Base-by-base conservation (phyloP, 306 rosid species). In the Rosa rugosa region DNA sequence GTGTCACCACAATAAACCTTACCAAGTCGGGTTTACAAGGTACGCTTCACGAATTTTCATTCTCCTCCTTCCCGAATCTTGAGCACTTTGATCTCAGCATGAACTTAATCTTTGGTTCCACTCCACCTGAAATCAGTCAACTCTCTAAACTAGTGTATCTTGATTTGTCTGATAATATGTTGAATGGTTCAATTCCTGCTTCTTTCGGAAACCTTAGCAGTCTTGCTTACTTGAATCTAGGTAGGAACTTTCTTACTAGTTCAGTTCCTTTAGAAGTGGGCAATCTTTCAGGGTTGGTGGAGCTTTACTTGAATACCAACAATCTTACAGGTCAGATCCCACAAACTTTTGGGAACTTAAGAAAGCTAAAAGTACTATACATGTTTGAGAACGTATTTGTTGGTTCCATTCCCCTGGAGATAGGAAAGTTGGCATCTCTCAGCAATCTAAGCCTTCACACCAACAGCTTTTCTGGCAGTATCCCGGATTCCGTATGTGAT, bases 11-110 rank as follows among this genome's bases (percentile, higher is more conserved):
- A 36, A 67, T 85, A 42, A 68, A 83, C 77, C 78, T 85, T 5
- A 72, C 77, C 0, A 47, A 11, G 14, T 79, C 62, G 3, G 77
- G 82, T 42, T 71, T 85, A 50, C 69, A 44, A 59, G 88, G 88
- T 79, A 82, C 84, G 67, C 88, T 85, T 23, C 56, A 47, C 16
- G 66, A 68, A 57, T 76, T 85, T 67, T 25, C 70, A 0, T 85
- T 85, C 71, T 82, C 82, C 1, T 72, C 76, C 4, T 80, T 85
- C 49, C 84, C 65, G 10, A 75, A 79, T 76, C 80, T 82, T 36
- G 45, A 53, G 59, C 40, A 66, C 59, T n/a, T 85, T 36, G 73
- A 82, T 76, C 82, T 85, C 44, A 82, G 80, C 73, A 27, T 22
- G 50, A 82, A 82, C 72, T 75, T 63, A 0, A 69, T 85, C 46